These are phyloP conservation scores for Allomyces macrogynus DNA, from an alignment of 192 early-diverging fungal species.

Conservation along the genomic window DNA sequence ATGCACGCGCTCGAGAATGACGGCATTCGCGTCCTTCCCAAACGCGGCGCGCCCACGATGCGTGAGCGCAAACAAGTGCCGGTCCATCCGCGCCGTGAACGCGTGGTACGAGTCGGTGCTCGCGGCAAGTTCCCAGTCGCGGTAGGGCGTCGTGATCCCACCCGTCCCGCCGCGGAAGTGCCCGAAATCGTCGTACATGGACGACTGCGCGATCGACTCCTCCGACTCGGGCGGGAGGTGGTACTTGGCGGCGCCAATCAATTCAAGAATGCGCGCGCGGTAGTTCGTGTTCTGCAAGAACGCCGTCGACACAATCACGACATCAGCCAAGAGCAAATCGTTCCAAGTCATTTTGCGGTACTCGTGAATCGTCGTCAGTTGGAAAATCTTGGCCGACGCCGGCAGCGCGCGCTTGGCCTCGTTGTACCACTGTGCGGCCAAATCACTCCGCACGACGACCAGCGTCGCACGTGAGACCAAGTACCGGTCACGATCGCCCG, in stretches of 20 bases:
- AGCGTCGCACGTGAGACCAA: no score
- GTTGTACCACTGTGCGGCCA: no score
- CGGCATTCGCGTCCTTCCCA: no score
- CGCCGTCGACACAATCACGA: background rate
- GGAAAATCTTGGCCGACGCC: background rate
- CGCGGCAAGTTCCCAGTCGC: background rate
- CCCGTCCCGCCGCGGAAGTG: no score
- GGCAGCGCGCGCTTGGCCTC: background rate
- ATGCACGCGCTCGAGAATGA: no score
- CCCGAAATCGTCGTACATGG: background rate
- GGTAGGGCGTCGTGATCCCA: no score
- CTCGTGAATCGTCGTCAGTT: background rate
- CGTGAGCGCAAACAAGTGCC: background rate
- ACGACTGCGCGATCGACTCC: background rate
- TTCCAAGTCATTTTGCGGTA: background rate
- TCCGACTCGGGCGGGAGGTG: background rate
- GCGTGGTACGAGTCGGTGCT: background rate
- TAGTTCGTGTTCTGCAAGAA: background rate
- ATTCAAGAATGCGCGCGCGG: background rate
- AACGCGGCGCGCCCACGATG: background rate
- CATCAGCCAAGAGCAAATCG: background rate
- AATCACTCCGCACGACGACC: no score
- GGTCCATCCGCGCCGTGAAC: background rate
- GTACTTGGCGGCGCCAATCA: background rate
- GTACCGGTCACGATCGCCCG: no score